Evolutionary conservation across 2,329 filamentous ascomycete species (phyloP), one percentile per base, ranked within the genome.

Genomic region (Arthrobotrys iridis): DNA sequence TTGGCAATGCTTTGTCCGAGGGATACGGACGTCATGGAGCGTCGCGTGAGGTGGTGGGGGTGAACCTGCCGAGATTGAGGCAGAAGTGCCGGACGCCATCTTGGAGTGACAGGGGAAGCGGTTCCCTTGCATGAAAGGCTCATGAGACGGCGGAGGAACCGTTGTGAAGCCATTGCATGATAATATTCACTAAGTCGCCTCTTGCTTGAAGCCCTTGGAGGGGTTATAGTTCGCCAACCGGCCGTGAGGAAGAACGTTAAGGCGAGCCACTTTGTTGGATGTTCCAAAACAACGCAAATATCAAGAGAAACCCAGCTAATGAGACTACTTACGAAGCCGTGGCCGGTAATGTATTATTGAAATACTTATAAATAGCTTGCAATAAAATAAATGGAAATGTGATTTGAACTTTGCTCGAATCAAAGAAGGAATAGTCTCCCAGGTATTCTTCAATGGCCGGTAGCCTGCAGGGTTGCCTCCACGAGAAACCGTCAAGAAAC

Each of bases 1-100:
- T 48, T 75, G 30, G 71, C 71, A 52, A 75, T 68, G 48, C 63
- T 68, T 22, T 64, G 63, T 43, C 50, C 63, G 58, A 75, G 63
- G 11, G 63, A 68, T 7, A 41, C 18, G 11, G 41, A 40, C 5
- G 62, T 45, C 11, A 50, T 67, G 46, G 62, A 48, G 15, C 58
- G 71, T 45, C 71, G 71, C 48, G 63, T 68, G 11, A 75, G 26
- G 37, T 75, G 46, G 11, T 50, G 46, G 26, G 63, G 63, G 28
- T 64, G 63, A 24, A 68, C 71, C 22, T 63, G 71, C 46, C 71
- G 63, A 63, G 63, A 64, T 57, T 71, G 66, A 4, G 63, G 30
- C 2, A 68, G 40, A 30, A 75, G 71, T 2, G 50, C 48, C 20
- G 71, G 71, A 15, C 71, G 63, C 71, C 63, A 75, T 68, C 71